Evolutionary conservation across 805 yeast genomes (phyloP).

Genomic region (Metschnikowia gruessii): DNA sequence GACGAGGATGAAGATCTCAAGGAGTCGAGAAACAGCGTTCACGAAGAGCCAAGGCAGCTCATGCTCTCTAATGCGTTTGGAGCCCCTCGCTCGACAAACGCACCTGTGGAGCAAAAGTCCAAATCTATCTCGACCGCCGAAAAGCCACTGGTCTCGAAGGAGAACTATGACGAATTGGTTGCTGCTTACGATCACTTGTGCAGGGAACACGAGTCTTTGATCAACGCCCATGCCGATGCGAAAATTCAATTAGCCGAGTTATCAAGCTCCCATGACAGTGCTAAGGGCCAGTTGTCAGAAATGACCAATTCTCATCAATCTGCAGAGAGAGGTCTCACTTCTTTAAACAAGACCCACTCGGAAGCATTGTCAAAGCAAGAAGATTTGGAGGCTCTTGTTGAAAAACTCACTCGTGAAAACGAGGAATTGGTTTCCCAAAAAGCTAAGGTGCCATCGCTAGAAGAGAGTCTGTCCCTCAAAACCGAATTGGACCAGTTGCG

Average conservation of each 20-base stretch:
- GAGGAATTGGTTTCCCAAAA: slow-evolving; percentile 2
- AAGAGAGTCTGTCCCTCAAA: slow-evolving; percentile 7
- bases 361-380: slow-evolving; percentile 3
- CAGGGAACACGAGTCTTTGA: slow-evolving; percentile 8
- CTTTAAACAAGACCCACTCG: slow-evolving; percentile 4
- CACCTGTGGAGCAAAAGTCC: background rate
- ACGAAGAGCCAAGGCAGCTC: slow-evolving; percentile 8
- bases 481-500: slow-evolving; percentile 31
- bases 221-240: slow-evolving; percentile 10
- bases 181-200: slow-evolving; percentile 6
- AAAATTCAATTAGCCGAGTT: slow-evolving; percentile 21
- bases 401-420: slow-evolving; percentile 8
- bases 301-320: slow-evolving; percentile 25
- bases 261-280: slow-evolving; percentile 9
- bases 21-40: background rate
- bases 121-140: background rate
- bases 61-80: slow-evolving; percentile 1
- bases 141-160: background rate
- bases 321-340: slow-evolving; percentile 1
- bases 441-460: slow-evolving; percentile 5
- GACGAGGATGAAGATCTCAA: slow-evolving; percentile 31
- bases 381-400: slow-evolving; percentile 7
- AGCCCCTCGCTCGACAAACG: background rate
- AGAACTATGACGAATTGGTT: slow-evolving; percentile 3
- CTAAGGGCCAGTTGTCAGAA: slow-evolving; percentile 20